Percentiles rank a stretch among this genome's conserved stretches.
phyloP scores from a whole-genome alignment of 208 protist species.

The Wallacemonas rigidus region DNA sequence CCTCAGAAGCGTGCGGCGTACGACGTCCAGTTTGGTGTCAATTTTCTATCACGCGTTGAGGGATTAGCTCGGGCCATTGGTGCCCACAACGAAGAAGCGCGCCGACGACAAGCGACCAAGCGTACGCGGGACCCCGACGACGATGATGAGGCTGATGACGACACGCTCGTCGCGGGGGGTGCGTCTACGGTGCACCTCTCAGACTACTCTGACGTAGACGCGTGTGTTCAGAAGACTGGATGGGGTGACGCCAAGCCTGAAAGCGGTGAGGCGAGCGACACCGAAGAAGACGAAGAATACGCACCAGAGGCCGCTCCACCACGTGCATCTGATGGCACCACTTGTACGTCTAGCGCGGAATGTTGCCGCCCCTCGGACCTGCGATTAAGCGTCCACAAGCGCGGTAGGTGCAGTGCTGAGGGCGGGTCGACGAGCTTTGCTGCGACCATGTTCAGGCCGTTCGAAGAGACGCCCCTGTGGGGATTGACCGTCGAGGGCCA shows the following conservation, averaged over 20 bases:
- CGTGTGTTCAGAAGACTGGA: too few relatives aligned
- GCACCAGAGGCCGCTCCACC: background rate
- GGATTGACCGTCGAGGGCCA: constrained; percentile 10
- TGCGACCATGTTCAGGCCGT: background rate
- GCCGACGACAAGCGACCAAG: constrained; percentile 14
- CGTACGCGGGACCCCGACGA: background rate
- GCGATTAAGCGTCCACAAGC: constrained; percentile 1
- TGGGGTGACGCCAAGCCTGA: too few relatives aligned
- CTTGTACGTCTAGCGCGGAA: background rate
- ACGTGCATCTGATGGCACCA: background rate
- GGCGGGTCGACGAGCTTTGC: background rate
- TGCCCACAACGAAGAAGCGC: constrained; percentile 33
- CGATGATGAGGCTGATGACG: constrained; percentile 17
- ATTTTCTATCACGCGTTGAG: constrained; percentile 54
- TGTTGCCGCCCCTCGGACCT: constrained; percentile 16
- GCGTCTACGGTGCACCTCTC: too few relatives aligned
- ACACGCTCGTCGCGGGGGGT: background rate
- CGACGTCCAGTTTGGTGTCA: constrained; percentile 72
- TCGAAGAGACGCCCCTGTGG: background rate
- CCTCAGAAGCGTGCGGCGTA: constrained; percentile 60
- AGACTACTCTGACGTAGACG: too few relatives aligned
- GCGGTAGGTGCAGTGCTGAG: background rate
- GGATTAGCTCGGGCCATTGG: constrained; percentile 37
- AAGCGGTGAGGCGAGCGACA: background rate
- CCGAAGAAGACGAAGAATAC: constrained; percentile 47